Base-by-base conservation (phyloP, 495 filamentous ascomycete species). In the Xylaria curta region DNA sequence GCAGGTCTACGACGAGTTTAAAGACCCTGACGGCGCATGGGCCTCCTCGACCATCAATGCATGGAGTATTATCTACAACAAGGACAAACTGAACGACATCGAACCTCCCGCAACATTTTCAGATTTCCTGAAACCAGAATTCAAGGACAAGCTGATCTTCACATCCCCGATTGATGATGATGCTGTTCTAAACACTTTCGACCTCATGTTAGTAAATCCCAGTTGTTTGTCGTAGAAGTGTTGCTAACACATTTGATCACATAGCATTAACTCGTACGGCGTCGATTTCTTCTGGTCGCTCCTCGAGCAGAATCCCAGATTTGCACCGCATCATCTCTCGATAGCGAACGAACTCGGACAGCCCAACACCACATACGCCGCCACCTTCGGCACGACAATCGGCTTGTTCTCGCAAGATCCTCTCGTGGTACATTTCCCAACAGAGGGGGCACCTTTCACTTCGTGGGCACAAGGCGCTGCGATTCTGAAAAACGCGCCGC, bases 31-130 rank as follows among this genome's bases (percentile, higher is more conserved):
- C 10, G 21, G 51, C 12, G 51, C 51, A 15, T 54, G 51, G 51
- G 51, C 10, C 51, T 54, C 51, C 9, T 54, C 51, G 10, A 54
- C 21, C 24, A 10, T 54, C 21, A 54, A 54, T 26, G 51, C 51
- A 13, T 54, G 51, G 51, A 54, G 51, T 15, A 54, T 54, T 26
- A 13, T 54, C 51, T 54, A 54, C 51, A 54, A 54, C 4, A 54
- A 54, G 51, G 51, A 54, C 51, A 54, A 54, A 54, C 51, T 54
- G 24, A 54, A 28, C 0, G 51, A 21, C 10, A 54, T 54, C 1
- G 51, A 54, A 2, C 51, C 21, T 26, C 51, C 51, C 6, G 26
- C 51, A 54, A 26, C 21, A 13, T 54, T 54, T 54, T 13, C 12
- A 10, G 51, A 54, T 54, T 54, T 54, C 4, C 51, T 54, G 3